Evolutionary conservation across 2,329 filamentous ascomycete species (phyloP), one percentile per base, ranked within the genome.

Genomic region (Didymella sp.): DNA sequence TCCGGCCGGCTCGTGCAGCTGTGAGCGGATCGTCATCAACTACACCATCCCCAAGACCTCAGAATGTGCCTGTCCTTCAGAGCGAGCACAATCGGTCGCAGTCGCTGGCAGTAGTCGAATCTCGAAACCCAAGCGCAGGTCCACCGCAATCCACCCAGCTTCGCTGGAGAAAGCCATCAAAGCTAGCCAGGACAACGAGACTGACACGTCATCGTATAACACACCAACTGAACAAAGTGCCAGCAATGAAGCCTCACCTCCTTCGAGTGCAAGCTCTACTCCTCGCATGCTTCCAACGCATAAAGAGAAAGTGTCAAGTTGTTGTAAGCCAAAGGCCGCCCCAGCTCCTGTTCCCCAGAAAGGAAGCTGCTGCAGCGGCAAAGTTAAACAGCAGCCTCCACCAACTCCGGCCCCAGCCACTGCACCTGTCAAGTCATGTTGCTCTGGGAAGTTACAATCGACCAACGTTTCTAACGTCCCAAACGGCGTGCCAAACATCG

Each of bases 1-100:
- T 66, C 83, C 86, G 6, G 80, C 82, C 27, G 85, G 85, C 47
- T 83, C 83, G 37, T 90, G 87, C 72, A 81, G 81, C 30, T 89
- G 85, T 70, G 82, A 82, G 40, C 82, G 83, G 58, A 81, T 90
- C n/a, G 88, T 87, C 15, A 74, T 78, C 64, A 76, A 73, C 58
- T 78, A 77, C 59, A 76, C 76, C 2, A 74, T 78, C 27, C 76
- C 76, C n/a, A 77, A 76, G 59, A 66, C 70, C n/a, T 76, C 73
- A 19, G 73, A 74, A 56, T 77, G 74, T 58, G 73, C 71, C 33
- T 76, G 74, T 59, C 73, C 75, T 7, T 71, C 73, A 7, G 73
- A 72, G 27, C 62, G 64, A 38, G 56, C 67, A 6, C 67, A 69
- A 27, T 60, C 69, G 1, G 61, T 63, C 25, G 55, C 68, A 22